These are phyloP conservation scores for Heliosperma pusillum DNA, from an alignment of 148 eudicot species.

Conservation along the genomic window DNA sequence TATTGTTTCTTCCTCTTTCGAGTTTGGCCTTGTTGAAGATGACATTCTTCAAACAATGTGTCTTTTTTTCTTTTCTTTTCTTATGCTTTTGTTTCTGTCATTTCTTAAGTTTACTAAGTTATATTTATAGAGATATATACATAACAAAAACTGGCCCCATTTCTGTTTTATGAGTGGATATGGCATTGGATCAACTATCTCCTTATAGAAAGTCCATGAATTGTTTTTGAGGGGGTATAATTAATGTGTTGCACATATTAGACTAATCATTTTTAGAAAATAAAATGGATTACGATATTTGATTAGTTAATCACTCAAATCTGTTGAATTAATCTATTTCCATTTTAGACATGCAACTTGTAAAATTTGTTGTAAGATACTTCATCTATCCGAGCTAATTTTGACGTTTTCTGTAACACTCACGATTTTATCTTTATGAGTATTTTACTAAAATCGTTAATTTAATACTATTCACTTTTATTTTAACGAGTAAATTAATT, in stretches of 20 bases:
- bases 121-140: background rate
- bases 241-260: background rate
- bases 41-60: conserved; percentile 12
- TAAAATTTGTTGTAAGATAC: too few relatives aligned
- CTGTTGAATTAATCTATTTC: too few relatives aligned
- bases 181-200: conserved; percentile 18
- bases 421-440: too few relatives aligned
- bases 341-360: too few relatives aligned
- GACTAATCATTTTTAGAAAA: background rate
- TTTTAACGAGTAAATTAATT: too few relatives aligned
- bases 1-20: conserved; percentile 17
- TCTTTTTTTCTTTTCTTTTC: background rate
- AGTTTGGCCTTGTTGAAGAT: conserved; percentile 7
- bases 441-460: too few relatives aligned
- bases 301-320: too few relatives aligned
- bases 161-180: background rate
- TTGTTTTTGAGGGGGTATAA: background rate
- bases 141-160: conserved; percentile 14
- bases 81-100: background rate
- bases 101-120: background rate
- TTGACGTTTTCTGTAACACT: too few relatives aligned
- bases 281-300: too few relatives aligned
- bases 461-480: too few relatives aligned
- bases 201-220: background rate
- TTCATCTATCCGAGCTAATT: too few relatives aligned